Percentiles rank a stretch among this genome's conserved stretches.
Evolutionary conservation across 2,329 filamentous ascomycete species (phyloP).

Genomic region (Ascochyta pisi): DNA sequence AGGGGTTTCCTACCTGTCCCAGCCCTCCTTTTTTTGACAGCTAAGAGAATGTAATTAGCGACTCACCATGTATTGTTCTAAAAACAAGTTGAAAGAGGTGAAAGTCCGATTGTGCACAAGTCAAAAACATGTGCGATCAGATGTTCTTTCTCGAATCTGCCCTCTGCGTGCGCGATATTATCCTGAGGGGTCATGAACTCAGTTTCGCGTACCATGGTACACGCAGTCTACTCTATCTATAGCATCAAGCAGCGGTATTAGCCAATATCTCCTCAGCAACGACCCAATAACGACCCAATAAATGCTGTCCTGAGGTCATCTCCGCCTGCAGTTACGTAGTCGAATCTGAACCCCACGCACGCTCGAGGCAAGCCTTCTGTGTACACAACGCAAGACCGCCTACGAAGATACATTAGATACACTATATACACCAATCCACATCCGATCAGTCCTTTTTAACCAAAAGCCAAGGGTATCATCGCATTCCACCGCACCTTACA

Average conservation of each 20-base stretch:
- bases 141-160: background rate
- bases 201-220: background rate
- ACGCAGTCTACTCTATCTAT: background rate
- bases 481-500: conserved; percentile 57
- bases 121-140: background rate
- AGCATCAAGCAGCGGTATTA: background rate
- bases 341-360: background rate
- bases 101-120: background rate
- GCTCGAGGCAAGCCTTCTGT: background rate
- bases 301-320: background rate
- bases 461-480: conserved; percentile 21
- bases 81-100: background rate
- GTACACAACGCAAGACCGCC: background rate
- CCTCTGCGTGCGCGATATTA: background rate
- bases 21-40: background rate
- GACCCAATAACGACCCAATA: background rate
- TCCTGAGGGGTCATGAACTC: background rate
- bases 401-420: background rate
- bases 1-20: background rate
- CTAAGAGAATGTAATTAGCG: background rate
- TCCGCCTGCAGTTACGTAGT: background rate
- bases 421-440: background rate
- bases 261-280: background rate
- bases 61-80: background rate
- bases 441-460: background rate